Percentiles rank a stretch among this genome's conserved stretches.
Conservation (phyloP, 345 rosid species). For the Salix viminalis region DNA sequence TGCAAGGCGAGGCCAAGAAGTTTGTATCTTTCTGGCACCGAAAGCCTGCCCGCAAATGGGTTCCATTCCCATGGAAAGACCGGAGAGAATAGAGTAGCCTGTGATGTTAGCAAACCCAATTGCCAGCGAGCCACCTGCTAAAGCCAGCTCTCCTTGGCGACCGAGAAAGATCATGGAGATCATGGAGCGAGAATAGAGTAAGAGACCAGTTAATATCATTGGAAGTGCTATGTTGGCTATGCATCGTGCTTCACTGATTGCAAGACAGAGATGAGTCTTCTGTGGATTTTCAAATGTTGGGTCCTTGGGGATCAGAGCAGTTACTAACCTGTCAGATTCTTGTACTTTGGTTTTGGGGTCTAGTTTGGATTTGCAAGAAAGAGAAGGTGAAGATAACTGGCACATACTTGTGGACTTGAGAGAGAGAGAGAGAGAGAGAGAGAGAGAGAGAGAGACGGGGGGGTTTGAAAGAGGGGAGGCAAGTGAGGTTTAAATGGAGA, state of each 20-base stretch:
- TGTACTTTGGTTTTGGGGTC: constrained; percentile 14
- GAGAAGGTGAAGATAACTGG: constrained; percentile 5
- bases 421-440: background rate
- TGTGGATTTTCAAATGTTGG: constrained; percentile 27
- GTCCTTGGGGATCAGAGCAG: constrained; percentile 36
- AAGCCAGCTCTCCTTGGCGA: constrained; percentile 39
- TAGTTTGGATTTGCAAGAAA: constrained; percentile 17
- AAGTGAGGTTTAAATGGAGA: constrained; percentile 11
- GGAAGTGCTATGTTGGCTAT: constrained; percentile 38
- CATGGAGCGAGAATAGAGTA: constrained; percentile 46
- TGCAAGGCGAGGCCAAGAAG: constrained; percentile 33
- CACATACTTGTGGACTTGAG: constrained; percentile 11
- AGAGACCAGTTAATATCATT: constrained; percentile 40
- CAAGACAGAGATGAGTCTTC: constrained; percentile 18
- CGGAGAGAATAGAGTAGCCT: constrained; percentile 80
- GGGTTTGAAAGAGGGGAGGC: background rate
- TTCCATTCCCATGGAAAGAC: constrained; percentile 61
- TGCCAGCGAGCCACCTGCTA: constrained; percentile 48
- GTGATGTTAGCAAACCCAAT: constrained; percentile 60
- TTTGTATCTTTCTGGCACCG: constrained; percentile 37
- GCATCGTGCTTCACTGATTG: constrained; percentile 29
- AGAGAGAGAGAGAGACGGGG: background rate
- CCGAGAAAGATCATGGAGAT: constrained; percentile 55
- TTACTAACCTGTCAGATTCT: constrained; percentile 27
- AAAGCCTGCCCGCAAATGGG: constrained; percentile 50